Percentiles rank a stretch among this genome's conserved stretches.
Evolutionary conservation across 2,329 filamentous ascomycete species (phyloP).

Genomic region (Cladosporium sp.): DNA sequence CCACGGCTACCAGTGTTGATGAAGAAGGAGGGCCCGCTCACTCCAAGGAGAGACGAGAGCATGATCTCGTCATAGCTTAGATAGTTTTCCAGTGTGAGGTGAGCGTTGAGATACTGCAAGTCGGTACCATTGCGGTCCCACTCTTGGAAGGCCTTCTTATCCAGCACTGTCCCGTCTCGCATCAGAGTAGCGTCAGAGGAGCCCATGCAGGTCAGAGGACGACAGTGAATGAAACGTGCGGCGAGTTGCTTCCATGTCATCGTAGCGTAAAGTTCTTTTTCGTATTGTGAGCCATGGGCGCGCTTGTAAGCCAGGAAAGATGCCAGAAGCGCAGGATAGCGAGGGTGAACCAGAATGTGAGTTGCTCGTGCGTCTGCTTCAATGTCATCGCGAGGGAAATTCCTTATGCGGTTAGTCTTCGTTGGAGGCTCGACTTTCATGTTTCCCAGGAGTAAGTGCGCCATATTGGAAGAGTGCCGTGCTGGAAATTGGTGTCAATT

Average conservation of each 20-base stretch:
- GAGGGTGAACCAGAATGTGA: constrained; percentile 33
- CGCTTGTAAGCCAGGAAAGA: constrained; percentile 35
- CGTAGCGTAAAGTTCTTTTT: constrained; percentile 31
- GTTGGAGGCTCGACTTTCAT: constrained; percentile 26
- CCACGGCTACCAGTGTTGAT: constrained; percentile 34
- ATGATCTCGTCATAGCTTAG: constrained; percentile 40
- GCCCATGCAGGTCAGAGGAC: constrained; percentile 34
- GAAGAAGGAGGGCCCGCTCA: constrained; percentile 33
- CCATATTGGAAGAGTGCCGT: background rate
- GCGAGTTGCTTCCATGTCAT: constrained; percentile 28
- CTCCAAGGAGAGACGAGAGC: constrained; percentile 34
- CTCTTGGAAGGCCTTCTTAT: constrained; percentile 18
- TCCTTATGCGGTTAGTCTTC: constrained; percentile 27
- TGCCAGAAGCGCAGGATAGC: constrained; percentile 29
- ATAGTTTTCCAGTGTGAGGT: constrained; percentile 30
- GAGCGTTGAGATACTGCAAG: constrained; percentile 26
- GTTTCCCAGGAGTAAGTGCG: background rate
- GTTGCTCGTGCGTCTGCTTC: constrained; percentile 29
- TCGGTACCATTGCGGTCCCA: constrained; percentile 34
- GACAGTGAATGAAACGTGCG: constrained; percentile 32
- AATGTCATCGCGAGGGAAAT: constrained; percentile 27
- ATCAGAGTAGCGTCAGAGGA: constrained; percentile 31
- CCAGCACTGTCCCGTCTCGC: constrained; percentile 26
- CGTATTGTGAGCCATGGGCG: constrained; percentile 28
- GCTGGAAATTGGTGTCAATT: background rate